Percentiles rank a stretch among this genome's conserved stretches.
Evolutionary conservation across 2,329 filamentous ascomycete species (phyloP).

Genomic region (Pseudogymnoascus sp.): DNA sequence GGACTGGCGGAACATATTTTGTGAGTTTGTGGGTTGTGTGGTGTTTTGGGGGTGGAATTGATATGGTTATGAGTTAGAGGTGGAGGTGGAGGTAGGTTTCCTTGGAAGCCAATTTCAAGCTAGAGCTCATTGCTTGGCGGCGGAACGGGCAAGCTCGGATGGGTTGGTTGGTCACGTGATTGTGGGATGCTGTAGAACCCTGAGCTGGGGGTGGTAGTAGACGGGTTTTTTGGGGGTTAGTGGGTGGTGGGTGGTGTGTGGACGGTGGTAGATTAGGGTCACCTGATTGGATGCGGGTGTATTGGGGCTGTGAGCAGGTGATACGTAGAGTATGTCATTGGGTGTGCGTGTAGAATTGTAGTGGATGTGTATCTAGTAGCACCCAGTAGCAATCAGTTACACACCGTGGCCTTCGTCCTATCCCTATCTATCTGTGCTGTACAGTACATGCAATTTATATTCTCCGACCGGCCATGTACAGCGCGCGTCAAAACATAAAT

Average conservation of each 20-base stretch:
- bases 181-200: neutral
- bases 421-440: neutral
- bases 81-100: constrained; percentile 13
- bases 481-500: neutral
- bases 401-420: constrained; percentile 1
- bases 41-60: constrained; percentile 11
- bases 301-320: constrained; percentile 11
- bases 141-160: constrained; percentile 18
- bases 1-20: constrained; percentile 60
- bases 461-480: neutral
- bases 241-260: constrained; percentile 9
- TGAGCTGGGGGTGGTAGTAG: neutral
- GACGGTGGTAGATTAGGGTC: constrained; percentile 12
- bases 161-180: constrained; percentile 9
- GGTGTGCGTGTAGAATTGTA: constrained; percentile 2
- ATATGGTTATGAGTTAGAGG: constrained; percentile 18
- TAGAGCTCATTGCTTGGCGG: constrained; percentile 18
- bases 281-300: constrained; percentile 1
- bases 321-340: constrained; percentile 4
- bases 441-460: neutral
- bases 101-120: constrained; percentile 21
- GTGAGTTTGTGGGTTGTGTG: constrained; percentile 13
- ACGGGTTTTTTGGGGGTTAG: neutral
- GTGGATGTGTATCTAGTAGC: neutral
- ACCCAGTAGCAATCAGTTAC: neutral